phyloP scores from a whole-genome alignment of 352 stramenopile genomes.

The Globisporangium heterothallicum region DNA sequence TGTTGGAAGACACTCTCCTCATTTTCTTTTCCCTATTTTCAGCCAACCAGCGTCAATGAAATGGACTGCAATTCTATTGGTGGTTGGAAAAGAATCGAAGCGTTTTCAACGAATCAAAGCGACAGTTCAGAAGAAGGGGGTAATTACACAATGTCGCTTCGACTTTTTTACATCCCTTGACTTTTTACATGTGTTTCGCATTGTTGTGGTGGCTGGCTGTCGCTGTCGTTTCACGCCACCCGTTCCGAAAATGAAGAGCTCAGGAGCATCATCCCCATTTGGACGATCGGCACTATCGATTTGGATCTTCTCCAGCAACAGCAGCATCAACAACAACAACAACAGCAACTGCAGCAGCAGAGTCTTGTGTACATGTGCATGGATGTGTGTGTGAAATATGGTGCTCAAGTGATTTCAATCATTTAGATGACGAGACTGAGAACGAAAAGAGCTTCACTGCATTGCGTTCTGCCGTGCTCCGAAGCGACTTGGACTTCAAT shows the following conservation, averaged over 20 bases:
- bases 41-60: not conserved
- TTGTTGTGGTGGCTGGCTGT: not conserved
- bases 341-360: conserved; percentile 5
- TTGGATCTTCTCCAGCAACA: conserved; percentile 8
- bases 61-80: too few species aligned
- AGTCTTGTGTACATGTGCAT: not conserved
- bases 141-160: not conserved
- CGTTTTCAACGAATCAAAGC: too few species aligned
- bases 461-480: conserved; percentile 77
- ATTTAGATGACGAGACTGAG: conserved; percentile 91
- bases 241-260: not conserved
- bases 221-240: conserved; percentile 9
- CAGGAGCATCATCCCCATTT: not conserved
- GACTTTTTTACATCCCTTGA: not conserved
- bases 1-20: not conserved
- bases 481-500: conserved; percentile 43
- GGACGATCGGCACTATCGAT: not conserved
- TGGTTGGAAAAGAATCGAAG: too few species aligned
- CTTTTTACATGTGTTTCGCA: not conserved
- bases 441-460: conserved; percentile 55
- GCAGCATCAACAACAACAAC: conserved; percentile 2
- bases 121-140: too few species aligned
- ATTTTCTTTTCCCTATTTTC: not conserved
- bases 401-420: conserved; percentile 84
- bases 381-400: conserved; percentile 1